Evolutionary conservation across 805 yeast species (phyloP).

Genomic region (Candida railenensis): DNA sequence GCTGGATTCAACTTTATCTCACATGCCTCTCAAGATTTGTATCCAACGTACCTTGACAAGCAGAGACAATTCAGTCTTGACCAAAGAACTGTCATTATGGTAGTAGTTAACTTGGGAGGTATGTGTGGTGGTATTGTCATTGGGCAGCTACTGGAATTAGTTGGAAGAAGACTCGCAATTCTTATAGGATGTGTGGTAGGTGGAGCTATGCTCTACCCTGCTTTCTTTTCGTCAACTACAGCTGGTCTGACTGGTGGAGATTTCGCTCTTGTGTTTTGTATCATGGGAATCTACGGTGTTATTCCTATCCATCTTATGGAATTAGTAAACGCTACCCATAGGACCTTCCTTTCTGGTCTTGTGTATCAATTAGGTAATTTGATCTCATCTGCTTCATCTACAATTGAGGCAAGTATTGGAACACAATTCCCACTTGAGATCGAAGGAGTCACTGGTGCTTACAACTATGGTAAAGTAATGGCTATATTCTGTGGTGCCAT

Average conservation of each 20-base stretch:
- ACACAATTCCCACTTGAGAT: slow-evolving; percentile 51
- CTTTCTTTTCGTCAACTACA: slow-evolving; percentile 27
- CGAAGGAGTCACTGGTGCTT: slow-evolving; percentile 20
- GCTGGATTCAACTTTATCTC: slow-evolving; percentile 70
- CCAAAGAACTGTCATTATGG: slow-evolving; percentile 57
- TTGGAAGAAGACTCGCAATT: slow-evolving; percentile 63
- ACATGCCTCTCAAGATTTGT: slow-evolving; percentile 75
- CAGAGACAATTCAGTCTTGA: slow-evolving; percentile 49
- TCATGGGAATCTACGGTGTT: slow-evolving; percentile 53
- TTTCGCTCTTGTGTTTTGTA: slow-evolving; percentile 24
- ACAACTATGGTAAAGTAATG: slow-evolving; percentile 71
- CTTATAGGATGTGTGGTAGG: slow-evolving; percentile 50
- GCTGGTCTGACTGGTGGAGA: slow-evolving; percentile 55
- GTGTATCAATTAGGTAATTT: slow-evolving; percentile 73
- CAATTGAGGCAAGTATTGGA: slow-evolving; percentile 68
- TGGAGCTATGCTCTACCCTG: slow-evolving; percentile 65
- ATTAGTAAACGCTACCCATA: slow-evolving; percentile 41
- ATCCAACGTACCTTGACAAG: slow-evolving; percentile 58
- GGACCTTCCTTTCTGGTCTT: slow-evolving; percentile 61
- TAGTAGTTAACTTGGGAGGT: slow-evolving; percentile 67
- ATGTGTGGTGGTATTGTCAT: slow-evolving; percentile 60
- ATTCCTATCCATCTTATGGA: slow-evolving; percentile 66
- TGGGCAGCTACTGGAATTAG: slow-evolving; percentile 56
- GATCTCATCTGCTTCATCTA: slow-evolving; percentile 68
- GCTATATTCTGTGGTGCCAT: slow-evolving; percentile 67